Percentiles rank a stretch among this genome's conserved stretches.
Conservation (phyloP, 352 stramenopile species). For the Phytophthora vignae region DNA sequence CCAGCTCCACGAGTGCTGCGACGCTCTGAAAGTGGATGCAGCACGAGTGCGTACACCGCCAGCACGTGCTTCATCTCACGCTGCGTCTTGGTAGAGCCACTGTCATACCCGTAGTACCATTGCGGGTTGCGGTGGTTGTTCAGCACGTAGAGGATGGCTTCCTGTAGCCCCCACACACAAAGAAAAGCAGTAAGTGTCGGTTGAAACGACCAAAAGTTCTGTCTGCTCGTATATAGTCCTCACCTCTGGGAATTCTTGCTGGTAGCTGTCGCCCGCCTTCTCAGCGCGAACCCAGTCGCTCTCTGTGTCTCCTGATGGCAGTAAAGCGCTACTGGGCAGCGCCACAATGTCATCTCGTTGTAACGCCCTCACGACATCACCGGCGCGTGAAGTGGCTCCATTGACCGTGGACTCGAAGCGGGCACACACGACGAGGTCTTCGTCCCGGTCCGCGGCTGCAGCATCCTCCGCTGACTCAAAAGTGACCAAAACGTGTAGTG, state of each 20-base stretch:
- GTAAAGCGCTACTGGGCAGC: constrained; percentile 5
- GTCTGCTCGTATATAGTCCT: neutral
- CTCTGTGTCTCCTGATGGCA: constrained; percentile 1
- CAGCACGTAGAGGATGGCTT: constrained; percentile 42
- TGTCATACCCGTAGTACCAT: constrained; percentile 54
- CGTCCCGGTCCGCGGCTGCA: neutral
- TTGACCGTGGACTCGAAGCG: constrained; percentile 34
- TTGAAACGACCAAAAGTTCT: neutral
- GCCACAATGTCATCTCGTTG: neutral
- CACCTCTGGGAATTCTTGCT: constrained; percentile 33
- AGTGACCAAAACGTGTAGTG: constrained; percentile 33
- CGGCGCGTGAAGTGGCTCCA: neutral
- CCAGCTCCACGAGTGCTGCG: neutral
- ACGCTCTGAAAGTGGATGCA: constrained; percentile 1
- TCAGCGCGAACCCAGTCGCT: constrained; percentile 42
- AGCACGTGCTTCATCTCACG: constrained; percentile 48
- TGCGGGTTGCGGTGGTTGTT: constrained; percentile 46
- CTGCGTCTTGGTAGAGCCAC: constrained; percentile 48
- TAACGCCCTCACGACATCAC: constrained; percentile 10
- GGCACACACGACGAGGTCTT: constrained; percentile 38
- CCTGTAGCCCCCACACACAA: constrained; percentile 13
- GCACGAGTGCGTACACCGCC: constrained; percentile 36
- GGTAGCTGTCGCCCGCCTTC: constrained; percentile 31
- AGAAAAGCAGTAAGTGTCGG: neutral
- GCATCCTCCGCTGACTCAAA: constrained; percentile 12